These are phyloP conservation scores for Odonthalia washingtoniensis DNA, from an alignment of 31 red algal species.

Conservation along the genomic window DNA sequence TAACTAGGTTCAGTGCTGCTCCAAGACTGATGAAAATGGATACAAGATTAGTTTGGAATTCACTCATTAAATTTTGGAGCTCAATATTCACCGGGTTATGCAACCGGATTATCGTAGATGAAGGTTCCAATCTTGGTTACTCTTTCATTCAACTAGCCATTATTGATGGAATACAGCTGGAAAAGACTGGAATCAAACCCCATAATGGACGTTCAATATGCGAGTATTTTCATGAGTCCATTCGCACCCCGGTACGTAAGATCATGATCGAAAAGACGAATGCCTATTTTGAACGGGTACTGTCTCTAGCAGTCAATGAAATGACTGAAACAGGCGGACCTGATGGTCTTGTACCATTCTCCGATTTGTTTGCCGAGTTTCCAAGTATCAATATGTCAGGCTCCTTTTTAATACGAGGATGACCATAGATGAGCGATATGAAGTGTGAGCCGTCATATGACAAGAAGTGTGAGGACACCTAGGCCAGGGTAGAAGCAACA, in stretches of 20 bases:
- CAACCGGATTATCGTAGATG: slow-evolving; percentile 30
- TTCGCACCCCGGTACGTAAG: slow-evolving; percentile 42
- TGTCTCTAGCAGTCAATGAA: slow-evolving; percentile 20
- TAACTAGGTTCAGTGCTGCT: slow-evolving; percentile 29
- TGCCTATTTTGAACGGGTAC: not conserved
- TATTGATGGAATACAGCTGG: not conserved
- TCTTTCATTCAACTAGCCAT: not conserved
- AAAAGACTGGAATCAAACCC: slow-evolving; percentile 27
- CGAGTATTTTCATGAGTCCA: slow-evolving; percentile 28
- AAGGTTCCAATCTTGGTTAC: slow-evolving; percentile 37
- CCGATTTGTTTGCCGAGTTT: slow-evolving; percentile 31
- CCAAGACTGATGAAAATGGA: not conserved
- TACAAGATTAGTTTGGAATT: not conserved
- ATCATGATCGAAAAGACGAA: slow-evolving; percentile 17
- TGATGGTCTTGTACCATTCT: slow-evolving; percentile 36
- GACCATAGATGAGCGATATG: not conserved
- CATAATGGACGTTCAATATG: slow-evolving; percentile 21
- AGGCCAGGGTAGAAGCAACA: not conserved
- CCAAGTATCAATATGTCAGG: not conserved
- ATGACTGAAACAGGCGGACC: slow-evolving; percentile 46
- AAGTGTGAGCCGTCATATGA: not conserved
- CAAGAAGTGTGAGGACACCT: not conserved
- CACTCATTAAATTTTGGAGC: slow-evolving; percentile 10
- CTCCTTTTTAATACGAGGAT: not conserved
- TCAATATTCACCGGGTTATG: slow-evolving; percentile 47